Conservation (phyloP, 2,329 filamentous ascomycete genomes). For the Clarireedia paspali region DNA sequence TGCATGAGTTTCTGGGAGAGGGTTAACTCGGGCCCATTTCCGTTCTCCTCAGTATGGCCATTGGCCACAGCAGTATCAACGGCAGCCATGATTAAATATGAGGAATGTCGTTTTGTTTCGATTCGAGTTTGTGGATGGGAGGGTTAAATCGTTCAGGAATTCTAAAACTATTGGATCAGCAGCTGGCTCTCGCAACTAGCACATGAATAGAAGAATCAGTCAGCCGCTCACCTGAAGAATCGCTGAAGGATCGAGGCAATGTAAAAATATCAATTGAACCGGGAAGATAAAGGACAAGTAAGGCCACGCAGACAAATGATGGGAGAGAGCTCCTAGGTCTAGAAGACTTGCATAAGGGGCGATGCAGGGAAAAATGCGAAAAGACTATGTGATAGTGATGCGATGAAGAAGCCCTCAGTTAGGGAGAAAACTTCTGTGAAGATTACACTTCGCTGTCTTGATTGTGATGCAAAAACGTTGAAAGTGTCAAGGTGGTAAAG, state of each 20-base stretch:
- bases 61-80: slow-evolving; percentile 13
- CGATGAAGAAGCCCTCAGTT: slow-evolving; percentile 4
- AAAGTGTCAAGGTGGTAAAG: slow-evolving; percentile 4
- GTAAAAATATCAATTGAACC: slow-evolving; percentile 13
- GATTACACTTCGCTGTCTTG: neutral
- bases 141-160: neutral
- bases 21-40: slow-evolving; percentile 16
- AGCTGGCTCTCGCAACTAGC: neutral
- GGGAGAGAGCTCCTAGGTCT: slow-evolving; percentile 15
- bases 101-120: slow-evolving; percentile 1
- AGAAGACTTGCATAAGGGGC: slow-evolving; percentile 23
- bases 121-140: neutral
- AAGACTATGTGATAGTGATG: slow-evolving; percentile 7
- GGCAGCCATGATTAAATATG: slow-evolving; percentile 22
- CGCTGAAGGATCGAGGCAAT: neutral
- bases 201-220: neutral
- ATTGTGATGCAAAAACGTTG: neutral
- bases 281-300: slow-evolving; percentile 12
- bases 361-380: slow-evolving; percentile 12
- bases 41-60: slow-evolving; percentile 17
- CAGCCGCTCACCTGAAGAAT: neutral
- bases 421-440: neutral
- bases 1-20: slow-evolving; percentile 51
- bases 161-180: neutral
- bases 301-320: slow-evolving; percentile 24